Conservation (phyloP, 2,329 filamentous ascomycete species). For the Fusarium sp. region DNA sequence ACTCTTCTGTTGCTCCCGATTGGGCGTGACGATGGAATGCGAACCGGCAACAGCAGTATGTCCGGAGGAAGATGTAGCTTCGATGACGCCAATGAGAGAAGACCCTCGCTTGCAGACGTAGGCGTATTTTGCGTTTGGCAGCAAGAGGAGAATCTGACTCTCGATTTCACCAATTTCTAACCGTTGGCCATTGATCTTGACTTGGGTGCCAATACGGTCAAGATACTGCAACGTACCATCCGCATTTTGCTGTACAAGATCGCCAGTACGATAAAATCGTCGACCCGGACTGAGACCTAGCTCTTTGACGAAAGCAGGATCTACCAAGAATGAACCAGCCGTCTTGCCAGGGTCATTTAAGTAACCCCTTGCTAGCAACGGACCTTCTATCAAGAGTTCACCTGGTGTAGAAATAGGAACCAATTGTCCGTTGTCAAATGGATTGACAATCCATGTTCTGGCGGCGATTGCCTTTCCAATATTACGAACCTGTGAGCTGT, state of each 20-base stretch:
- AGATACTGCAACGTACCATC: slow-evolving; percentile 1
- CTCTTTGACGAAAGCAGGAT: background rate
- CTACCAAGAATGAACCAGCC: background rate
- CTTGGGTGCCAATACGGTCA: slow-evolving; percentile 1
- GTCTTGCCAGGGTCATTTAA: background rate
- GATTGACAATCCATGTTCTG: slow-evolving; percentile 1
- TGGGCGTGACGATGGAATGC: slow-evolving; percentile 2
- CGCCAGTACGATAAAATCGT: slow-evolving; percentile 3
- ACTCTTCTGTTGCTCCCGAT: slow-evolving; percentile 1
- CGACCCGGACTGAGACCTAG: background rate
- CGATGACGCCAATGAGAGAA: slow-evolving; percentile 6
- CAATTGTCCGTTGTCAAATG: background rate
- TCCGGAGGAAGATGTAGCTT: background rate
- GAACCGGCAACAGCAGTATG: background rate
- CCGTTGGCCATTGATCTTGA: slow-evolving; percentile 3
- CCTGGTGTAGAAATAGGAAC: background rate
- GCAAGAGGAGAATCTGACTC: slow-evolving; percentile 2
- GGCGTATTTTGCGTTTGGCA: slow-evolving; percentile 1
- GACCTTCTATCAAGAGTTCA: background rate
- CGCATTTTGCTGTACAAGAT: background rate
- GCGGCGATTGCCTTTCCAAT: background rate
- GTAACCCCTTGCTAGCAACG: background rate
- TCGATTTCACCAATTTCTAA: slow-evolving; percentile 3
- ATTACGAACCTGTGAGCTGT: background rate
- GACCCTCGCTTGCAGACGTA: slow-evolving; percentile 5